A percentile compares a stretch with the other conserved stretches of the same genome.
Evolutionary conservation across 75 land plant species (phyloP).

Genomic region (Ceratopteris richardii): DNA sequence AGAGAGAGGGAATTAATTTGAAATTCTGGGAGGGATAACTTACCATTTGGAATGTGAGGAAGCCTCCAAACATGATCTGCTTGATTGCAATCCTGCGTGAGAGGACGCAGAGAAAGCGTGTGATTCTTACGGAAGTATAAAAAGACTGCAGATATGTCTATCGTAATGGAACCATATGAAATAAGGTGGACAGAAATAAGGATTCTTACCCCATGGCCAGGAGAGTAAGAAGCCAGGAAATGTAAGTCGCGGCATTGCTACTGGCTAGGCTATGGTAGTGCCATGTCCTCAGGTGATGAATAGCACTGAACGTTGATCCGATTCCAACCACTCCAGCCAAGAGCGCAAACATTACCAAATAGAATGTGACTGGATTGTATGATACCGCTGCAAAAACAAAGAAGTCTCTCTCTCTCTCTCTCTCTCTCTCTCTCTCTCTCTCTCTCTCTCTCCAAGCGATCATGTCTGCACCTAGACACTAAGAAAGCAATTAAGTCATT

Average conservation of each 20-base stretch:
- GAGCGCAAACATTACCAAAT: conserved; percentile 49
- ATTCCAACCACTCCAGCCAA: conserved; percentile 61
- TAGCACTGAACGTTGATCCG: conserved; percentile 40
- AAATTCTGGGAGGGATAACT: no score
- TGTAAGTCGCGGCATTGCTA: conserved; percentile 40
- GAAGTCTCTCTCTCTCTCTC: background rate
- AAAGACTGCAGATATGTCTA: no score
- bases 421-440: background rate
- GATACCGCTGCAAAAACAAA: background rate
- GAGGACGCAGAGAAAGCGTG: no score
- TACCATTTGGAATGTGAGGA: no score
- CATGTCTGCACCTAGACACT: background rate
- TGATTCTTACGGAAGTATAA: no score
- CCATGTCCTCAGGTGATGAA: conserved; percentile 37
- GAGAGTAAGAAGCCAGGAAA: conserved; percentile 62
- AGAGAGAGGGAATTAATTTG: no score
- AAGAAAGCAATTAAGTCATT: background rate
- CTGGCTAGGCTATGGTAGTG: conserved; percentile 30
- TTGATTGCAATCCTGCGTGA: no score
- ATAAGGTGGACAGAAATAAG: no score
- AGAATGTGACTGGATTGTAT: conserved; percentile 44
- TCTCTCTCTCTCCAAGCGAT: no score
- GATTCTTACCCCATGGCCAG: conserved; percentile 86
- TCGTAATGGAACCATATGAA: no score
- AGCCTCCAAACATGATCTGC: no score